Evolutionary conservation across 2,329 filamentous ascomycete species (phyloP).

Genomic region (Hansfordia pulvinata): DNA sequence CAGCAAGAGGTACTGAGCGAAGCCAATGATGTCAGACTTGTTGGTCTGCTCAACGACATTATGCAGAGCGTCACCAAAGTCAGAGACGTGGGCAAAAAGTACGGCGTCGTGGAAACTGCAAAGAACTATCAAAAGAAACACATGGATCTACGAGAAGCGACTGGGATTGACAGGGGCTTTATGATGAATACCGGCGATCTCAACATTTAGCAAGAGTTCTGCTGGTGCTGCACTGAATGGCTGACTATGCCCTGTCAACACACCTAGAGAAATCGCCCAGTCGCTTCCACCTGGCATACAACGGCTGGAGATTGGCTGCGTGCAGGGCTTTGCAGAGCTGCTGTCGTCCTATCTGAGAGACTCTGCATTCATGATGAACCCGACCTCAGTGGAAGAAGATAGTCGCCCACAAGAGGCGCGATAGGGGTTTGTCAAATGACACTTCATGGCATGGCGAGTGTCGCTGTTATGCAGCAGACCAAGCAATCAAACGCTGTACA

Average conservation of each 20-base stretch:
- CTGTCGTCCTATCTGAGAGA: too few relatives aligned
- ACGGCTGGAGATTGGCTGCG: too few relatives aligned
- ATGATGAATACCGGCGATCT: slow-evolving; percentile 12
- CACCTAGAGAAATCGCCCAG: too few relatives aligned
- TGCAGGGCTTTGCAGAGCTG: too few relatives aligned
- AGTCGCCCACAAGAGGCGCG: too few relatives aligned
- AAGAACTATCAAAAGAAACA: slow-evolving; percentile 15
- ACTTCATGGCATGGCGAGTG: too few relatives aligned
- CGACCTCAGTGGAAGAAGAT: too few relatives aligned
- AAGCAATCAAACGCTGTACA: too few relatives aligned
- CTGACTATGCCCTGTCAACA: slow-evolving; percentile 1
- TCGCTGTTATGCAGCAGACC: too few relatives aligned
- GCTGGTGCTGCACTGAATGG: slow-evolving; percentile 1
- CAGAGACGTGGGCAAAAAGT: slow-evolving; percentile 65
- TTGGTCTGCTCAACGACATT: slow-evolving; percentile 62
- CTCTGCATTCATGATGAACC: too few relatives aligned
- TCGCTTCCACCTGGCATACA: too few relatives aligned
- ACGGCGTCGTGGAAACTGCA: slow-evolving; percentile 38
- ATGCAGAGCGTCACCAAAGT: slow-evolving; percentile 59
- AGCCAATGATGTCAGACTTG: slow-evolving; percentile 70
- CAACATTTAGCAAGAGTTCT: slow-evolving; percentile 10
- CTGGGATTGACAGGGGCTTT: slow-evolving; percentile 7
- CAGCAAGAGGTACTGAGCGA: slow-evolving; percentile 61
- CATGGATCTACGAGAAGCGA: slow-evolving; percentile 4
- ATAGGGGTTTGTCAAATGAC: too few relatives aligned